Evolutionary conservation across 306 rosid species (phyloP), one percentile per base, ranked within the genome.

Genomic region (Cicer pinnatifidum): DNA sequence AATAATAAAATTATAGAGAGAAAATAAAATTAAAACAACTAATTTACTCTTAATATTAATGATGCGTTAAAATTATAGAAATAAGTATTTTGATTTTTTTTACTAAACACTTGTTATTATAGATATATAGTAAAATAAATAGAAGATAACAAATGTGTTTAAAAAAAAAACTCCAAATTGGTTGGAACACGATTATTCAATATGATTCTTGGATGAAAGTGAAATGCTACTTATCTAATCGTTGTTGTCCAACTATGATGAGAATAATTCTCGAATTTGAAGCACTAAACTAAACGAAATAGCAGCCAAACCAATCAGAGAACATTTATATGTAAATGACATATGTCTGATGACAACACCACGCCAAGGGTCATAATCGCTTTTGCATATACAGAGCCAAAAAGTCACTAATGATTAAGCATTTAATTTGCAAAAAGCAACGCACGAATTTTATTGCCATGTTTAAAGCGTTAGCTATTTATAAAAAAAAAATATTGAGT

Each of bases 361-460:
- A 58, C 62, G 39, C 17, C 71, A 45, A 6, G 46, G 44, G 75
- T 67, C 81, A 33, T 47, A 57, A 76, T 76, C 81, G 11, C 73
- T 16, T 67, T 67, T 50, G 19, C 54, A 35, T 44, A 28, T n/a
- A 3, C 20, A 23, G 62, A 75, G 45, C 23, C 35, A n/a, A 19
- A 60, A 80, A 47, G 59, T 57, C 44, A 6, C 23, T 45, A 39
- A 76, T 85, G 53, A 85, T 82, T 75, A 62, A 73, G 75, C 80
- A 76, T 58, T 78, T 65, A 62, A 69, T 48, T 54, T 48, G 9
- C 10, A 28, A 57, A 70, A 45, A 44, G 53, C 16, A 44, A 45
- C 8, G 46, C 11, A 40, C 53, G 6, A 2, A 3, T 15, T 54
- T 11, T 15, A 7, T 28, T 43, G 41, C 28, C 41, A 56, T 41